Evolutionary conservation across 352 stramenopile genomes (phyloP).

Genomic region (Globisporangium solare): DNA sequence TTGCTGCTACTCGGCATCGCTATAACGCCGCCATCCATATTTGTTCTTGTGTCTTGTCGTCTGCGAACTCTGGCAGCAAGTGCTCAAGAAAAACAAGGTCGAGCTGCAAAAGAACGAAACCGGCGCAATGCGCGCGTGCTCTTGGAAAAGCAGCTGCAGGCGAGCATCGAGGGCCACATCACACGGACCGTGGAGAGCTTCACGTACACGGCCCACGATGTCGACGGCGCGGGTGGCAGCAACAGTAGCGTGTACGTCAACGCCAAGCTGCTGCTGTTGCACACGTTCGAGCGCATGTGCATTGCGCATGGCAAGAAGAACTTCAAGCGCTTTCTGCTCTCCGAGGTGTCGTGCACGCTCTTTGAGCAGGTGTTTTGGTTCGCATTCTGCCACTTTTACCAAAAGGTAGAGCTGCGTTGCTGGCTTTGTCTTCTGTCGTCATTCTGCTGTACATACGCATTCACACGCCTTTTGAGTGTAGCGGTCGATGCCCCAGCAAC

Average conservation of each 20-base stretch:
- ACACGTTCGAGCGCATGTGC: constrained; percentile 82
- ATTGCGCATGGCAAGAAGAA: constrained; percentile 65
- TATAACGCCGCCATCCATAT: too few species aligned
- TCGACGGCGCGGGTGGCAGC: constrained; percentile 6
- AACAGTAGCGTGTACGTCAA: constrained; percentile 56
- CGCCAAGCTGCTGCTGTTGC: constrained; percentile 74
- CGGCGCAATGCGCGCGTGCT: constrained; percentile 66
- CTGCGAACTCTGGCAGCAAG: constrained; percentile 29
- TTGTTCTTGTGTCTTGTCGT: background rate
- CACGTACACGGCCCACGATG: constrained; percentile 25
- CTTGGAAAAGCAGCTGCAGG: constrained; percentile 85
- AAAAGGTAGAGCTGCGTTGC: constrained; percentile 28
- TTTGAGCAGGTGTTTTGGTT: constrained; percentile 90
- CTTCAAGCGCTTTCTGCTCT: constrained; percentile 83
- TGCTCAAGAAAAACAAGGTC: constrained; percentile 80
- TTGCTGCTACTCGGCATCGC: too few species aligned
- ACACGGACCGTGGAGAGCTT: constrained; percentile 81
- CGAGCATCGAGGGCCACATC: constrained; percentile 85
- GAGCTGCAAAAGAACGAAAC: constrained; percentile 75
- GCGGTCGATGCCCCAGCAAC: constrained; percentile 56
- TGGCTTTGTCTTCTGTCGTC: too few species aligned
- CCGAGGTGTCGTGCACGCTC: constrained; percentile 64
- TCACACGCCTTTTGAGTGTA: constrained; percentile 9
- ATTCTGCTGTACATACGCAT: too few species aligned
- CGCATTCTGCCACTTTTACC: constrained; percentile 87